These are phyloP conservation scores for Pascua sp. DNA, from an alignment of 1,284 basidiomycete species.

Conservation along the genomic window DNA sequence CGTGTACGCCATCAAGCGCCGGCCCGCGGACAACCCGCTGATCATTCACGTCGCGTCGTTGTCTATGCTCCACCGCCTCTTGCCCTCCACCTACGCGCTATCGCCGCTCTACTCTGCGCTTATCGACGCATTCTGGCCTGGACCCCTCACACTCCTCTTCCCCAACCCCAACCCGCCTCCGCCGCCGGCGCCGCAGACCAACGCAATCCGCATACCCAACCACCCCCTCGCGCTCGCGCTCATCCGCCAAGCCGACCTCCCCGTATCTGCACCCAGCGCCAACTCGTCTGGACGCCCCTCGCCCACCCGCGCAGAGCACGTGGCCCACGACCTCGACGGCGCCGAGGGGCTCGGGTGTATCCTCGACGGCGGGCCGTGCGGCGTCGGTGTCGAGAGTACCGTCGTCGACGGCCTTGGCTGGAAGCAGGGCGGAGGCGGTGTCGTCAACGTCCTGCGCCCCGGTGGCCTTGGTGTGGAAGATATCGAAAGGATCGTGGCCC, in stretches of 20 bases:
- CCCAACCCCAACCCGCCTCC: constrained; percentile 57
- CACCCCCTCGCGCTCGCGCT: constrained; percentile 89
- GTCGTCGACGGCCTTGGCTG: constrained; percentile 76
- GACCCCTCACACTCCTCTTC: constrained; percentile 87
- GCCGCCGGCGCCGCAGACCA: constrained; percentile 58
- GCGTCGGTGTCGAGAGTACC: constrained; percentile 90
- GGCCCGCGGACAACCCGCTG: constrained; percentile 93
- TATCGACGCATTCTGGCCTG: constrained; percentile 89
- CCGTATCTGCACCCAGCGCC: constrained; percentile 91
- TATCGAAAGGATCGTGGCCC: constrained; percentile 61
- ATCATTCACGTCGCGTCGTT: constrained; percentile 93
- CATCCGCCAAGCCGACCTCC: constrained; percentile 69
- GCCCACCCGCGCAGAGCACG: constrained; percentile 88
- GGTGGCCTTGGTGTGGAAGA: constrained; percentile 92
- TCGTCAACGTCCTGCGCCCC: constrained; percentile 79
- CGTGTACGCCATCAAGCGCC: constrained; percentile 87
- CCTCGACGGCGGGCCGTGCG: constrained; percentile 87
- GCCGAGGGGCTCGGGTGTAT: constrained; percentile 66
- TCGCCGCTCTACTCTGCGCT: constrained; percentile 66
- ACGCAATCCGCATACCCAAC: constrained; percentile 90
- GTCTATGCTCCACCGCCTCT: constrained; percentile 70
- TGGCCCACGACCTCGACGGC: constrained; percentile 67
- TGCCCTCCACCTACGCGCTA: constrained; percentile 62
- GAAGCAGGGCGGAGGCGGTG: constrained; percentile 58
- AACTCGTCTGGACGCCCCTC: constrained; percentile 92